Conservation (phyloP, 768 basidiomycete genomes). For the Macrolepiota fuliginosa region DNA sequence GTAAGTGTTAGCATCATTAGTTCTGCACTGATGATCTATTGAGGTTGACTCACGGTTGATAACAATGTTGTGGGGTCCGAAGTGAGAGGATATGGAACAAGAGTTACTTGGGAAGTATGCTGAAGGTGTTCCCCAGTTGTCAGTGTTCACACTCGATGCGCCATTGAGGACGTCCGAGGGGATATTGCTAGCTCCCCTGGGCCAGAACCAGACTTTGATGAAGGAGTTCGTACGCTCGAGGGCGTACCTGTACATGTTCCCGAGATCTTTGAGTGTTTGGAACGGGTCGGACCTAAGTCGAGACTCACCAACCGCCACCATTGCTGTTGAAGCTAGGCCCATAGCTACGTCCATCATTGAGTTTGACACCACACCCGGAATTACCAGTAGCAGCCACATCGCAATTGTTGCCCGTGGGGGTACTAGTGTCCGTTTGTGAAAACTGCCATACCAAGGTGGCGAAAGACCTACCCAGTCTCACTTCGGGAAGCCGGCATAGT, state of each 20-base stretch:
- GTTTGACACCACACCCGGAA: conserved; percentile 48
- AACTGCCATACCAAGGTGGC: not conserved
- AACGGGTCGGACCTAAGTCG: not conserved
- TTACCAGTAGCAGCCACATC: conserved; percentile 42
- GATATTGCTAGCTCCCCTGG: conserved; percentile 35
- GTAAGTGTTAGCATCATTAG: not conserved
- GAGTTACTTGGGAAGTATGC: conserved; percentile 55
- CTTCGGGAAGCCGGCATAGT: conserved; percentile 38
- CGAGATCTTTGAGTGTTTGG: conserved; percentile 5
- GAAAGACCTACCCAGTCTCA: conserved; percentile 36
- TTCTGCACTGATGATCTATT: not conserved
- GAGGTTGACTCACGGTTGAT: conserved; percentile 40
- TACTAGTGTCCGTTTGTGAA: conserved; percentile 19
- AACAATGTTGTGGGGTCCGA: conserved; percentile 54
- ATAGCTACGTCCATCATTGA: conserved; percentile 36
- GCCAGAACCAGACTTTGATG: conserved; percentile 68
- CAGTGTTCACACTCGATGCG: conserved; percentile 30
- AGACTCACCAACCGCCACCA: conserved; percentile 58
- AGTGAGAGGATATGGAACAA: conserved; percentile 53
- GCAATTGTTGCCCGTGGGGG: conserved; percentile 37
- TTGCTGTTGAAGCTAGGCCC: conserved; percentile 54
- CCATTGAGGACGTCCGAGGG: conserved; percentile 39
- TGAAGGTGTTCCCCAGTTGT: conserved; percentile 48
- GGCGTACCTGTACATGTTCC: conserved; percentile 42
- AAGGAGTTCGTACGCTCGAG: conserved; percentile 46